phyloP scores from a whole-genome alignment of 2,329 filamentous ascomycete genomes.

The Dothistroma septosporum region DNA sequence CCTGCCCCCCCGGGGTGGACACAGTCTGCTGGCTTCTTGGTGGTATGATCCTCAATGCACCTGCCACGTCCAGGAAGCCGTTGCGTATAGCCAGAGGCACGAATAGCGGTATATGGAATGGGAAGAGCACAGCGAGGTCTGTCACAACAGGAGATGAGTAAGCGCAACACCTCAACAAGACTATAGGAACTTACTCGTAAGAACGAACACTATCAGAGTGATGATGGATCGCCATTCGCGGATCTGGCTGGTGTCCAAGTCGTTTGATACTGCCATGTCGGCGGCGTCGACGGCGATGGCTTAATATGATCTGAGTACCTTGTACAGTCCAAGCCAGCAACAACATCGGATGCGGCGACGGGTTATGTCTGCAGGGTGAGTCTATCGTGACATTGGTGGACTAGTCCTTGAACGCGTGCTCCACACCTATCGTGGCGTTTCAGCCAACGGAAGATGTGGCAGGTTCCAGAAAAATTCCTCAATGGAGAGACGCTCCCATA shows the following conservation, averaged over 20 bases:
- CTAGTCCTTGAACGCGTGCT: no score
- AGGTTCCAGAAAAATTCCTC: no score
- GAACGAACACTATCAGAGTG: conserved; percentile 63
- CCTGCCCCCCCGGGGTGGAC: not conserved
- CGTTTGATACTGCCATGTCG: conserved; percentile 12
- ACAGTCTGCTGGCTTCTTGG: conserved; percentile 32
- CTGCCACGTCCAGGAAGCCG: conserved; percentile 43
- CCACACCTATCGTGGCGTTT: no score
- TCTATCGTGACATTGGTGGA: not conserved
- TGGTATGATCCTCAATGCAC: conserved; percentile 51
- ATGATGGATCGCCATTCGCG: conserved; percentile 65
- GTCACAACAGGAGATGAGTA: conserved; percentile 1
- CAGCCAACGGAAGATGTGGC: no score
- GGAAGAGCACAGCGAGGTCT: conserved; percentile 68
- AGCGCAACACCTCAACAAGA: not conserved
- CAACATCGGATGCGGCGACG: no score
- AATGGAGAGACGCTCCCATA: no score
- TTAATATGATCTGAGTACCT: not conserved
- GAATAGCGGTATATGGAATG: conserved; percentile 61
- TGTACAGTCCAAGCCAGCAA: no score
- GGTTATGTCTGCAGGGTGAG: not conserved
- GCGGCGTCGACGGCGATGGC: conserved; percentile 5
- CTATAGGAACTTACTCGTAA: conserved; percentile 58
- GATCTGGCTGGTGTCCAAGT: conserved; percentile 54
- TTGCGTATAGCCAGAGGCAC: conserved; percentile 52